Evolutionary conservation across 2,329 filamentous ascomycete genomes (phyloP).

Genomic region (Fusarium continuum): DNA sequence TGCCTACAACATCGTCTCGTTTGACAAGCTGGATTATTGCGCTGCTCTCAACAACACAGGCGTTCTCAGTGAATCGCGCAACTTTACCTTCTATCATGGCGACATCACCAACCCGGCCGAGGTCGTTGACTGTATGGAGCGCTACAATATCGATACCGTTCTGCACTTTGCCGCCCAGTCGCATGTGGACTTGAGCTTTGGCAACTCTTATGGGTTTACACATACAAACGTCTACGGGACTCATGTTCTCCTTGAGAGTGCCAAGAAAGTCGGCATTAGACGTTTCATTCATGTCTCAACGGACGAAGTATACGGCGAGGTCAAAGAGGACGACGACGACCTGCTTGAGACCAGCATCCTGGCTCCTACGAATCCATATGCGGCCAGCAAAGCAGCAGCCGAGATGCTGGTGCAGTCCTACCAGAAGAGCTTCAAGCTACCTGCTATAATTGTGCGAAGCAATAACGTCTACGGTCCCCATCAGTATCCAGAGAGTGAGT

Average conservation of each 20-base stretch:
- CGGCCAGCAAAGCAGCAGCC: slow-evolving; percentile 81
- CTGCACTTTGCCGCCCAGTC: slow-evolving; percentile 89
- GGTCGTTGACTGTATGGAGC: slow-evolving; percentile 75
- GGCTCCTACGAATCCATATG: slow-evolving; percentile 83
- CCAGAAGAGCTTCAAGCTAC: slow-evolving; percentile 82
- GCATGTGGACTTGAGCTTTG: slow-evolving; percentile 84
- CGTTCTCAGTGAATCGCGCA: slow-evolving; percentile 70
- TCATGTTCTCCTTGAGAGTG: slow-evolving; percentile 82
- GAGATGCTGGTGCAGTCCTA: slow-evolving; percentile 92
- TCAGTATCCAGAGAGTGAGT: slow-evolving; percentile 82
- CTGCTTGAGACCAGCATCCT: slow-evolving; percentile 77
- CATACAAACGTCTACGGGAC: slow-evolving; percentile 85
- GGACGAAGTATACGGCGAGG: slow-evolving; percentile 87
- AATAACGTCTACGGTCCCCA: slow-evolving; percentile 90
- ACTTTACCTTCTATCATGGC: slow-evolving; percentile 83
- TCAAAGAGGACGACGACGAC: slow-evolving; percentile 75
- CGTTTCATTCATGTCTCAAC: slow-evolving; percentile 86
- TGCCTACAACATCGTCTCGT: slow-evolving; percentile 81
- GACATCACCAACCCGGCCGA: slow-evolving; percentile 77
- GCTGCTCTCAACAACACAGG: slow-evolving; percentile 82
- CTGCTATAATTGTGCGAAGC: slow-evolving; percentile 80
- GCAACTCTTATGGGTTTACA: slow-evolving; percentile 83
- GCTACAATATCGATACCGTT: slow-evolving; percentile 79
- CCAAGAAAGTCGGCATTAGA: slow-evolving; percentile 74
- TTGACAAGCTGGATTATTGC: slow-evolving; percentile 88